Evolutionary conservation across 768 basidiomycete species (phyloP).

Genomic region (Pulveroboletus sp.): DNA sequence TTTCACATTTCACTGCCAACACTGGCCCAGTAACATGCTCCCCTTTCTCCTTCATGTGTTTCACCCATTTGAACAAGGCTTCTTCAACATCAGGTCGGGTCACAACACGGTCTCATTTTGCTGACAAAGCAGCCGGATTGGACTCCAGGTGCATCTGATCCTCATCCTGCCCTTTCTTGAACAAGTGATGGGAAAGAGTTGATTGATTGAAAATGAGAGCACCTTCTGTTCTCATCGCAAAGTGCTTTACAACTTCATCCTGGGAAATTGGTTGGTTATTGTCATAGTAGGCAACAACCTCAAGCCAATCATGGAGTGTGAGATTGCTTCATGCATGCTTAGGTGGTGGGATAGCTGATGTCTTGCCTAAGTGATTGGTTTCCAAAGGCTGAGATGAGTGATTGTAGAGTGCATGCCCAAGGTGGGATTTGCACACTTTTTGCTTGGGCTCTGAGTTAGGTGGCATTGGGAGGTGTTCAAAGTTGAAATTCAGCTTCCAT

Average conservation of each 20-base stretch:
- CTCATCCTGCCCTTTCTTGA: not conserved
- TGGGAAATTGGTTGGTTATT: too few relatives aligned
- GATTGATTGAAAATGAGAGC: too few relatives aligned
- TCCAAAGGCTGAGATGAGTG: too few relatives aligned
- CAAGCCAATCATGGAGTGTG: too few relatives aligned
- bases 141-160: conserved; percentile 4
- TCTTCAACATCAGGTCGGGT: conserved; percentile 34
- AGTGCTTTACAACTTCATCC: too few relatives aligned
- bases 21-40: conserved; percentile 16
- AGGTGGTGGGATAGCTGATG: not conserved
- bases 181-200: not conserved
- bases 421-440: too few relatives aligned
- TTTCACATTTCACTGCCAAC: conserved; percentile 7
- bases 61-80: conserved; percentile 18
- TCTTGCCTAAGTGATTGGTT: too few relatives aligned
- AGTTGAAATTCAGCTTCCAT: not conserved
- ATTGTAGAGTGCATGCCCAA: too few relatives aligned
- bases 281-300: not conserved
- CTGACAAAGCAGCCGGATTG: conserved; percentile 27
- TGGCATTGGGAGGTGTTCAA: not conserved
- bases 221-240: too few relatives aligned
- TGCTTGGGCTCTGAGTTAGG: too few relatives aligned
- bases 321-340: too few relatives aligned
- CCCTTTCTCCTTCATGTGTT: conserved; percentile 29
- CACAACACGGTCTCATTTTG: conserved; percentile 29